phyloP scores from a whole-genome alignment of 2,329 filamentous ascomycete species.

The Aspergillus niger region DNA sequence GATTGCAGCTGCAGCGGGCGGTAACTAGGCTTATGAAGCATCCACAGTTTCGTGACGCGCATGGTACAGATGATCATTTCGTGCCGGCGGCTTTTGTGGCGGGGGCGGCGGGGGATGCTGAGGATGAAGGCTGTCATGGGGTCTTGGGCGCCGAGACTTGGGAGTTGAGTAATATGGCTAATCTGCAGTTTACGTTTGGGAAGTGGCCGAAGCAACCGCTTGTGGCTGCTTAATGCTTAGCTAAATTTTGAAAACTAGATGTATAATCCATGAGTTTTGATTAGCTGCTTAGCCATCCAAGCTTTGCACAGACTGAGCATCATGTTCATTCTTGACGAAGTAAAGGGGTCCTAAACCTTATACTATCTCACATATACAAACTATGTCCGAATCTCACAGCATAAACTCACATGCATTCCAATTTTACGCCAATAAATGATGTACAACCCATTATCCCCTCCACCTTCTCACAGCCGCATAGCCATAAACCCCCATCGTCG shows the following conservation, averaged over 20 bases:
- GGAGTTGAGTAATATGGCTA: background rate
- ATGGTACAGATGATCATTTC: background rate
- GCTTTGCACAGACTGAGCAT: too few relatives aligned
- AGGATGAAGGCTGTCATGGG: background rate
- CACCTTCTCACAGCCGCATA: slow-evolving; percentile 22
- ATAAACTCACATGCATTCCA: background rate
- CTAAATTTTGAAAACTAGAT: background rate
- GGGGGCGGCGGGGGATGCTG: background rate
- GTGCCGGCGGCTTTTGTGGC: background rate
- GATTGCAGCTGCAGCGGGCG: background rate
- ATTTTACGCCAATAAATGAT: background rate
- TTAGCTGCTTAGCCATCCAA: too few relatives aligned
- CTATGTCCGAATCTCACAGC: background rate
- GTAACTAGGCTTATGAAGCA: background rate
- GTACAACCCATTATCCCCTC: background rate
- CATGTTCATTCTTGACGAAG: too few relatives aligned
- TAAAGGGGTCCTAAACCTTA: too few relatives aligned
- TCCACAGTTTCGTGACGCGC: background rate
- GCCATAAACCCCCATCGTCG: slow-evolving; percentile 29
- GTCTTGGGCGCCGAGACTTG: background rate
- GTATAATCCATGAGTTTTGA: too few relatives aligned
- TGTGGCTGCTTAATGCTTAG: background rate
- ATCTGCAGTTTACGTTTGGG: background rate
- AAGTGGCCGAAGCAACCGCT: background rate
- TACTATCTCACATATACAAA: background rate